Evolutionary conservation across 495 filamentous ascomycete genomes (phyloP).

Genomic region (Trichoderma erinaceum): DNA sequence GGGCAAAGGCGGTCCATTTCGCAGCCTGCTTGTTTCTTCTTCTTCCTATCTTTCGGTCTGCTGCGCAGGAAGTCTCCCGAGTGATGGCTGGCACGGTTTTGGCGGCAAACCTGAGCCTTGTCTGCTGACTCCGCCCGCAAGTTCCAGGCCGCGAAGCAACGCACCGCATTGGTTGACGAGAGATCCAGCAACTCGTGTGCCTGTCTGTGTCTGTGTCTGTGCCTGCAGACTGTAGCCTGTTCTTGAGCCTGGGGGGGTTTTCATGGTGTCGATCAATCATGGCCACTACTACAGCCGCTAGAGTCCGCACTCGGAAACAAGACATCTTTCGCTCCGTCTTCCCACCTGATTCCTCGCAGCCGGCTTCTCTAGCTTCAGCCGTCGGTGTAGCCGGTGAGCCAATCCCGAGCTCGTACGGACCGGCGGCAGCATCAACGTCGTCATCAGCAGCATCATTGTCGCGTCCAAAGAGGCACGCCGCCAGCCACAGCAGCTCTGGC

Average conservation of each 20-base stretch:
- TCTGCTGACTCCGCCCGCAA: slow-evolving; percentile 1
- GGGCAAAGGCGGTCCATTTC: background rate
- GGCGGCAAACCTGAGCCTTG: background rate
- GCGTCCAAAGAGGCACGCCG: background rate
- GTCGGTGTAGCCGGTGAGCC: slow-evolving; percentile 30
- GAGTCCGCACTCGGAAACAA: slow-evolving; percentile 36
- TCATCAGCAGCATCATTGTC: slow-evolving; percentile 17
- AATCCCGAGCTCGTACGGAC: slow-evolving; percentile 29
- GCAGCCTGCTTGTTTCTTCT: background rate
- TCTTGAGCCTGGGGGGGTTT: background rate
- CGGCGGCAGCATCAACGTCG: slow-evolving; percentile 19
- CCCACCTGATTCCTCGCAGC: slow-evolving; percentile 36
- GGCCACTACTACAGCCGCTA: slow-evolving; percentile 28
- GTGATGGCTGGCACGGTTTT: background rate
- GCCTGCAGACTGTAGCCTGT: background rate
- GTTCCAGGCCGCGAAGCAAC: background rate
- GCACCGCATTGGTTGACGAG: no score
- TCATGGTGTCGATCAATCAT: slow-evolving; percentile 16
- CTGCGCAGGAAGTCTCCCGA: no score
- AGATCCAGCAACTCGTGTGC: background rate
- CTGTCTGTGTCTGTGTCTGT: background rate
- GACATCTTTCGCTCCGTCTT: slow-evolving; percentile 50
- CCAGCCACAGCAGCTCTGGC: background rate
- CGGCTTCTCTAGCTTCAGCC: slow-evolving; percentile 34
- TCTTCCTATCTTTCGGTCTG: background rate